Evolutionary conservation across 2,329 filamentous ascomycete genomes (phyloP).

Genomic region (Madurella fahalii): DNA sequence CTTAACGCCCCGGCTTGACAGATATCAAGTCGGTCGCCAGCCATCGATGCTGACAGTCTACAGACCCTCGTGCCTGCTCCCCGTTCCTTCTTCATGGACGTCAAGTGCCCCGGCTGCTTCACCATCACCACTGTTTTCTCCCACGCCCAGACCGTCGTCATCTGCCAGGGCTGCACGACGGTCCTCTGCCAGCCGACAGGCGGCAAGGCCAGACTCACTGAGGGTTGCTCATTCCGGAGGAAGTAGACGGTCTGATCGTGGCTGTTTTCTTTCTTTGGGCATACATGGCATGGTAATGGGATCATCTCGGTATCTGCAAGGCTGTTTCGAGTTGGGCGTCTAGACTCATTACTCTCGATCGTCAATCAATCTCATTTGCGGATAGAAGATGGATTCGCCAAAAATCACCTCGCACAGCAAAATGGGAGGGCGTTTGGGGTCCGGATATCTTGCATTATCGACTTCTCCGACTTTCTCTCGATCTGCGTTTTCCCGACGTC

Average conservation of each 20-base stretch:
- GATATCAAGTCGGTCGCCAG: background rate
- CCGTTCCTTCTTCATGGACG: slow-evolving; percentile 99
- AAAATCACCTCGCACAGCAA: slow-evolving; percentile 46
- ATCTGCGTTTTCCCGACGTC: slow-evolving; percentile 38
- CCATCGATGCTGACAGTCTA: slow-evolving; percentile 16
- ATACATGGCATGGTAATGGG: slow-evolving; percentile 48
- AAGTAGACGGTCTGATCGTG: slow-evolving; percentile 70
- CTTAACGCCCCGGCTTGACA: background rate
- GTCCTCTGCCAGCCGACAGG: slow-evolving; percentile 99
- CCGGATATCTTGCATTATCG: slow-evolving; percentile 76
- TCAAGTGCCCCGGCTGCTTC: slow-evolving; percentile 99
- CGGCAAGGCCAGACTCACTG: slow-evolving; percentile 97
- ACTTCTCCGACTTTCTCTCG: slow-evolving; percentile 39
- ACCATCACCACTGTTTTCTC: slow-evolving; percentile 99
- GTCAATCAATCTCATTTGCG: slow-evolving; percentile 50
- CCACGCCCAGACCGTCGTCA: slow-evolving; percentile 99
- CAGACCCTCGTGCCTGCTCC: slow-evolving; percentile 92
- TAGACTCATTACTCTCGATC: slow-evolving; percentile 35
- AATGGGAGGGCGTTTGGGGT: slow-evolving; percentile 65
- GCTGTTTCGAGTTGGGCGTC: slow-evolving; percentile 34
- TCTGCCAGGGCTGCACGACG: slow-evolving; percentile 99
- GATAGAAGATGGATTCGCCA: slow-evolving; percentile 68
- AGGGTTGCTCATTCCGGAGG: slow-evolving; percentile 99
- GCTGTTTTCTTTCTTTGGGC: slow-evolving; percentile 43
- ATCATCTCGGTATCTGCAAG: slow-evolving; percentile 57